Evolutionary conservation across 2,329 filamentous ascomycete genomes (phyloP).

Genomic region (Biscogniauxia mediterranea): DNA sequence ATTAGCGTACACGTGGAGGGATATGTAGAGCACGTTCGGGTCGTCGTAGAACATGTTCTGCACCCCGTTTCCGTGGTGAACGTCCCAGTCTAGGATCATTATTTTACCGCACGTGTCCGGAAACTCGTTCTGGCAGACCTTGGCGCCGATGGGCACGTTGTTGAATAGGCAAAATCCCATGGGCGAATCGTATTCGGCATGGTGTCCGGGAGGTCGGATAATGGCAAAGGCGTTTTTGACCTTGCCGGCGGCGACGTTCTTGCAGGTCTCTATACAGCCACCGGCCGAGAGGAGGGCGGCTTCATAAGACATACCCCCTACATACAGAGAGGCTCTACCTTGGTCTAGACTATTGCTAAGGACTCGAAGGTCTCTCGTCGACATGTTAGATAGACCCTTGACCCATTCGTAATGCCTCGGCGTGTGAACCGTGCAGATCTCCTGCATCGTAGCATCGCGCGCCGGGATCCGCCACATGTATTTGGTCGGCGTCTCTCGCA

Average conservation of each 20-base stretch:
- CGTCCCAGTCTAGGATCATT: conserved; percentile 89
- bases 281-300: conserved; percentile 84
- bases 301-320: conserved; percentile 76
- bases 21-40: conserved; percentile 93
- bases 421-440: conserved; percentile 79
- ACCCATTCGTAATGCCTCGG: conserved; percentile 80
- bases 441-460: conserved; percentile 72
- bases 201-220: conserved; percentile 91
- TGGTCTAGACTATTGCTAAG: conserved; percentile 62
- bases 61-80: conserved; percentile 82
- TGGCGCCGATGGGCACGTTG: conserved; percentile 92
- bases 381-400: conserved; percentile 50
- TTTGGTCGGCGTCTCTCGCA: conserved; percentile 53
- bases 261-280: conserved; percentile 92
- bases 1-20: conserved; percentile 82
- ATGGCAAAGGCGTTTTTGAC: conserved; percentile 96
- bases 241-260: conserved; percentile 77
- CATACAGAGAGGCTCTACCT: conserved; percentile 75
- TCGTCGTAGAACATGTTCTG: conserved; percentile 96
- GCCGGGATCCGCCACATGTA: conserved; percentile 77
- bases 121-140: conserved; percentile 79
- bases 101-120: conserved; percentile 82
- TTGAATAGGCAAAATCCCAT: conserved; percentile 99
- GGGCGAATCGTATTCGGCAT: conserved; percentile 80
- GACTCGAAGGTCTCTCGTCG: conserved; percentile 64